These are phyloP conservation scores for Pleurotus pulmonarius DNA, from an alignment of 768 basidiomycete genomes.

Conservation along the genomic window DNA sequence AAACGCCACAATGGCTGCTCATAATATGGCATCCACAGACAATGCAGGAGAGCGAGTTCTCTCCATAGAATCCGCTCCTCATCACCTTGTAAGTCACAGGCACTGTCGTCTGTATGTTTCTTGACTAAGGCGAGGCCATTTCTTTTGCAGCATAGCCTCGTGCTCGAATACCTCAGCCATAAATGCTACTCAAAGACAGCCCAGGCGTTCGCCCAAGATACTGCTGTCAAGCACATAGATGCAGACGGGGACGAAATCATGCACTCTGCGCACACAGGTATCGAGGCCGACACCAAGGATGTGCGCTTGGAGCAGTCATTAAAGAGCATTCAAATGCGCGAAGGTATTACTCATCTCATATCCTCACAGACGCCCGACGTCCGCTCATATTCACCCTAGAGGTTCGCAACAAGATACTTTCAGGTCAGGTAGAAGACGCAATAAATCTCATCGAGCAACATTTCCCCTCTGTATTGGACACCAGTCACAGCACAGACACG, in stretches of 20 bases:
- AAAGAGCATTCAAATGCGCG: conserved; percentile 45
- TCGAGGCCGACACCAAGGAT: conserved; percentile 10
- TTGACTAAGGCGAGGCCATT: not conserved
- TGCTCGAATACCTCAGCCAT: conserved; percentile 77
- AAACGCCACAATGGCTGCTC: no score
- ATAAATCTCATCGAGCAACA: conserved; percentile 60
- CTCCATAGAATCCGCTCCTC: conserved; percentile 7
- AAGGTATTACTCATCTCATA: conserved; percentile 38
- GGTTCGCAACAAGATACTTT: conserved; percentile 65
- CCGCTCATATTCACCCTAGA: conserved; percentile 36
- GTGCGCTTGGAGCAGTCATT: conserved; percentile 33
- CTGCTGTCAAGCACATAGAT: conserved; percentile 57
- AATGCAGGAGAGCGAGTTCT: no score
- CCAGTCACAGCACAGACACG: conserved; percentile 11
- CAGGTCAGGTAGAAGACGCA: conserved; percentile 74
- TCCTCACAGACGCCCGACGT: not conserved
- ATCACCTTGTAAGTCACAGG: conserved; percentile 12
- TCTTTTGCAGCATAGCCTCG: conserved; percentile 51
- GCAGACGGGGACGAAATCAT: conserved; percentile 68
- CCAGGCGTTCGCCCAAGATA: conserved; percentile 61
- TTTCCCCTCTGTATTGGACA: conserved; percentile 69
- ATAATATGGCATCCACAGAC: no score
- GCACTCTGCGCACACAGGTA: conserved; percentile 18
- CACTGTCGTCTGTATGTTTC: not conserved
- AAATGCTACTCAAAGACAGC: conserved; percentile 72